These are phyloP conservation scores for Raphanus sativus DNA, from an alignment of 345 rosid genomes.

Conservation along the genomic window DNA sequence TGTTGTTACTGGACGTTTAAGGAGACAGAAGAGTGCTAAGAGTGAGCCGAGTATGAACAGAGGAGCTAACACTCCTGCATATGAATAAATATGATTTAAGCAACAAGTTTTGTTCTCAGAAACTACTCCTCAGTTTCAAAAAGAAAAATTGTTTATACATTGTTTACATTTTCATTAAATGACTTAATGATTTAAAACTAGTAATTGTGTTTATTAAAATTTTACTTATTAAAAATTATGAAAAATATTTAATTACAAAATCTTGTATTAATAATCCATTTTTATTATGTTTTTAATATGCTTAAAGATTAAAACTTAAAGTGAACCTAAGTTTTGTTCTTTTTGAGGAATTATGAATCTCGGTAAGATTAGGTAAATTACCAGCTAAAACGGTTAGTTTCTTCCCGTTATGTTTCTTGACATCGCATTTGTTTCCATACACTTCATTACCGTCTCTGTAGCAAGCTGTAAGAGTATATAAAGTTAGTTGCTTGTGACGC, in stretches of 20 bases:
- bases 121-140: no score
- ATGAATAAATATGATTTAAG: neutral
- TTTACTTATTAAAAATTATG: no score
- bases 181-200: no score
- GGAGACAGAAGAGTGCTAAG: slow-evolving; percentile 51
- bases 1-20: slow-evolving; percentile 49
- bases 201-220: no score
- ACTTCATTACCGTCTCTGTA: slow-evolving; percentile 56
- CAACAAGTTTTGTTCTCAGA: neutral
- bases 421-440: slow-evolving; percentile 47
- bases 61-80: slow-evolving; percentile 40
- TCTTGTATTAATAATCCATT: no score
- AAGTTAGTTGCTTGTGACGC: slow-evolving; percentile 14
- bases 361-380: slow-evolving; percentile 20
- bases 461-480: slow-evolving; percentile 47
- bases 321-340: no score
- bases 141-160: no score
- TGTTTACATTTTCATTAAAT: no score
- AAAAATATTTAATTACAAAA: no score
- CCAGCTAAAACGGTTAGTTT: slow-evolving; percentile 61
- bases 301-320: no score
- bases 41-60: slow-evolving; percentile 45
- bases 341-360: neutral
- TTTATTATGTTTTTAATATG: no score
- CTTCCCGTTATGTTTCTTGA: slow-evolving; percentile 43